phyloP scores from a whole-genome alignment of 495 filamentous ascomycete genomes.

The Diplogelasinospora grovesii region DNA sequence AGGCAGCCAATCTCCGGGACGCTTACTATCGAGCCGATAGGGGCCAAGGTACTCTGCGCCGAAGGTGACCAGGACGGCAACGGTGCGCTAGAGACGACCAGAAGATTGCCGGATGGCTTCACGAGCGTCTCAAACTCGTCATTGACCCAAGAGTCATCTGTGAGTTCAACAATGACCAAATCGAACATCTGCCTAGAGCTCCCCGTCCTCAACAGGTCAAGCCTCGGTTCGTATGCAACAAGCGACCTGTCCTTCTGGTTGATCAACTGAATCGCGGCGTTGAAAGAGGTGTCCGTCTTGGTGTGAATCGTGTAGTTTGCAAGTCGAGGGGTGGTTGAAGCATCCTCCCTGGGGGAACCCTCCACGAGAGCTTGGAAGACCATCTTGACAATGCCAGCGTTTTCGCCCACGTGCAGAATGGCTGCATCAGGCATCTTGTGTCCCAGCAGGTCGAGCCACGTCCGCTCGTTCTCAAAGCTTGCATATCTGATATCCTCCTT shows the following conservation, averaged over 20 bases:
- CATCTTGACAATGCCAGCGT: neutral
- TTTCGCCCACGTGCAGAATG: constrained; percentile 9
- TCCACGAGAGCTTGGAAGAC: constrained; percentile 1
- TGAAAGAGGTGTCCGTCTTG: neutral
- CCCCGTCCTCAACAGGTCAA: neutral
- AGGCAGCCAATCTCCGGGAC: neutral
- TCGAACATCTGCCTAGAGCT: neutral
- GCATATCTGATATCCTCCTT: constrained; percentile 12
- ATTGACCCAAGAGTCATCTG: neutral
- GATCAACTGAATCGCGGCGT: neutral
- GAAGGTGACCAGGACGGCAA: neutral
- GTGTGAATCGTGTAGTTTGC: constrained; percentile 4
- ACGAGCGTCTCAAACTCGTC: constrained; percentile 1
- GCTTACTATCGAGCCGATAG: neutral
- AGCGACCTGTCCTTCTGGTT: neutral
- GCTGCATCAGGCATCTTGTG: constrained; percentile 9
- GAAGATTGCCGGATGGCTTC: constrained; percentile 1
- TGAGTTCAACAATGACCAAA: constrained; percentile 1
- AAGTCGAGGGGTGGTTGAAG: constrained; percentile 4
- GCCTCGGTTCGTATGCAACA: neutral
- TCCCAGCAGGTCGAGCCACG: constrained; percentile 5
- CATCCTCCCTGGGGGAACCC: neutral
- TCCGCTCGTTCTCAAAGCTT: neutral
- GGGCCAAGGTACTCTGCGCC: neutral
- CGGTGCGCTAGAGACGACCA: neutral